These are phyloP conservation scores for Diaporthe destruens DNA, from an alignment of 2,329 filamentous ascomycete species.

Conservation along the genomic window DNA sequence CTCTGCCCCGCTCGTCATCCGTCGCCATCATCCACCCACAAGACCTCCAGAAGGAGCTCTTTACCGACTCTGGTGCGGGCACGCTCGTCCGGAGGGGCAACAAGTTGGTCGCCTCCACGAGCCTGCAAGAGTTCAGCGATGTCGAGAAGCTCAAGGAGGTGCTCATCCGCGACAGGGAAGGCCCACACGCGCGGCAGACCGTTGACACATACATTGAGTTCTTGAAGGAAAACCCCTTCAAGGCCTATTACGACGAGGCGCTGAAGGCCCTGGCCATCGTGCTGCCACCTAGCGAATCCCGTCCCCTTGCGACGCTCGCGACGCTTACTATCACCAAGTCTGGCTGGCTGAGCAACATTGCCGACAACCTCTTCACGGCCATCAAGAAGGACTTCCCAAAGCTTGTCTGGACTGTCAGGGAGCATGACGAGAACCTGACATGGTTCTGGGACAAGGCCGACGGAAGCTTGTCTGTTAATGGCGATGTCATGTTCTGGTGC, in stretches of 20 bases:
- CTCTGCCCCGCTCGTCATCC: constrained; percentile 89
- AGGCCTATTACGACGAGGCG: constrained; percentile 92
- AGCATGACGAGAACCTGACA: constrained; percentile 94
- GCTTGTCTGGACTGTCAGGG: constrained; percentile 95
- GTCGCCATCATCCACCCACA: constrained; percentile 98
- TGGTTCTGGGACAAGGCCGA: constrained; percentile 99
- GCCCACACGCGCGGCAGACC: constrained; percentile 83
- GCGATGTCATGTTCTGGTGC: constrained; percentile 97
- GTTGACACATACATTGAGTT: constrained; percentile 89
- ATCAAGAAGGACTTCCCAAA: constrained; percentile 95
- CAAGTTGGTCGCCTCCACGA: constrained; percentile 82
- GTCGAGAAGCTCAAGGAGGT: constrained; percentile 83
- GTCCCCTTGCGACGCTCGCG: constrained; percentile 82
- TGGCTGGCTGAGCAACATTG: constrained; percentile 93
- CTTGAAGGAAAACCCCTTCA: constrained; percentile 83
- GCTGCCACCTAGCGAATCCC: constrained; percentile 76
- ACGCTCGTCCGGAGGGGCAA: constrained; percentile 93
- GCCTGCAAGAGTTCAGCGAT: constrained; percentile 81
- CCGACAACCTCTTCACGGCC: constrained; percentile 93
- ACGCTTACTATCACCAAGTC: constrained; percentile 94
- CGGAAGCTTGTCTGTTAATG: constrained; percentile 86
- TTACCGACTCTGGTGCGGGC: constrained; percentile 94
- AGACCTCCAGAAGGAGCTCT: constrained; percentile 95
- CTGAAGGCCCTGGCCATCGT: constrained; percentile 95
- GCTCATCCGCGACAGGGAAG: constrained; percentile 83